Evolutionary conservation across 345 rosid genomes (phyloP).

Genomic region (Rhizophora apiculata): DNA sequence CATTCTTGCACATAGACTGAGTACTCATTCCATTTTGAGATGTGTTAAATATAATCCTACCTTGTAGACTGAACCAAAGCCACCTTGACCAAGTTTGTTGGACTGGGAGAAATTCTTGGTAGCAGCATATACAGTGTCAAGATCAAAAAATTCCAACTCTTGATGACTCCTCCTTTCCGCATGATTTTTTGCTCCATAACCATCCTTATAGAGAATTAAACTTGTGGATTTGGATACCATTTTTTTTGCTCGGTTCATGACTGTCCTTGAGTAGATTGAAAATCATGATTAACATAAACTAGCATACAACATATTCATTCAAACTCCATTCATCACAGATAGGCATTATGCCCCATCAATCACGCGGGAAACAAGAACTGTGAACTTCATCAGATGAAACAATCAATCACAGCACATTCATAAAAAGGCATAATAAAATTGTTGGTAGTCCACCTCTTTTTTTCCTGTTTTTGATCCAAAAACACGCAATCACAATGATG

Average conservation of each 20-base stretch:
- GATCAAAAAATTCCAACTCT: too few species aligned
- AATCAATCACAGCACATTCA: not conserved
- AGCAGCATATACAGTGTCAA: too few species aligned
- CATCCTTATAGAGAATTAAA: too few species aligned
- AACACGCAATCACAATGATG: conserved; percentile 6
- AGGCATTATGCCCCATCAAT: not conserved
- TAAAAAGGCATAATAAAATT: not conserved
- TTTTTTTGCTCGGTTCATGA: not conserved
- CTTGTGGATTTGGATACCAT: not conserved
- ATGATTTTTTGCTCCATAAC: too few species aligned
- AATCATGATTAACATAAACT: not conserved
- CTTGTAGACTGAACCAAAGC: too few species aligned
- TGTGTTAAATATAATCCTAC: not conserved
- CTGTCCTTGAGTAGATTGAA: not conserved
- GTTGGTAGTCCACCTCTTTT: conserved; percentile 35
- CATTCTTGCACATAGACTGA: not conserved
- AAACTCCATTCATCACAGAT: not conserved
- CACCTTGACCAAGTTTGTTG: too few species aligned
- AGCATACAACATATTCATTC: not conserved
- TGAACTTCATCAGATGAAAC: not conserved
- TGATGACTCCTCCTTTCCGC: too few species aligned
- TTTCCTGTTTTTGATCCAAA: conserved; percentile 28
- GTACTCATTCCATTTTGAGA: not conserved
- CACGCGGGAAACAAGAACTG: not conserved
- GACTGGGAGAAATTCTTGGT: too few species aligned